These are phyloP conservation scores for Colletotrichum sp. DNA, from an alignment of 2,329 filamentous ascomycete species.

Conservation along the genomic window DNA sequence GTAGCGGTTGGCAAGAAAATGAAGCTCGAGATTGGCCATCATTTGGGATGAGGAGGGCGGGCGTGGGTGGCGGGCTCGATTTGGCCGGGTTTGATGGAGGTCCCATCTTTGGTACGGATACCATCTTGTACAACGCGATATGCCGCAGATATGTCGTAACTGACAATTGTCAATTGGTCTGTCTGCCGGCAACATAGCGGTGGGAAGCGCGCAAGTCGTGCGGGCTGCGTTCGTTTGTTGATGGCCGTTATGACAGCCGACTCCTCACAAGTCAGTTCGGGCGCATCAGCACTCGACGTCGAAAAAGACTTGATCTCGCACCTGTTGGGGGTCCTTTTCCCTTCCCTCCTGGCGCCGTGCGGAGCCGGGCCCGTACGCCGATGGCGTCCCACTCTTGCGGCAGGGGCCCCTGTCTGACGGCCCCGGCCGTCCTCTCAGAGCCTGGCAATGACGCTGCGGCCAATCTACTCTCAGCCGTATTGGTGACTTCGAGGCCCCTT, in stretches of 20 bases:
- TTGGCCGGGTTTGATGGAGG: background rate
- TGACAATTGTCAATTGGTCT: background rate
- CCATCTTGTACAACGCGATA: slow-evolving; percentile 10
- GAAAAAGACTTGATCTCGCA: slow-evolving; percentile 13
- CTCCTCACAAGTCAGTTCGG: background rate
- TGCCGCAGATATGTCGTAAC: background rate
- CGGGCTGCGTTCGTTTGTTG: background rate
- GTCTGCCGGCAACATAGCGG: background rate
- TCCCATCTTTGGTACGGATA: background rate
- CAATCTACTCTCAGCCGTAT: background rate
- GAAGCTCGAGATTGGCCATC: background rate
- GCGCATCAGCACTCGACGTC: background rate
- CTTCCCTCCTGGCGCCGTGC: background rate
- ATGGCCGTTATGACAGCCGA: background rate
- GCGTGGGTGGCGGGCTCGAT: background rate
- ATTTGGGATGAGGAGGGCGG: background rate
- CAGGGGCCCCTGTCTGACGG: background rate
- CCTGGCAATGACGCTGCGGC: background rate
- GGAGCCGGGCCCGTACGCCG: background rate
- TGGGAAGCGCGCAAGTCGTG: background rate
- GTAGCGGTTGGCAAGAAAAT: background rate
- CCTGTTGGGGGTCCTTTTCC: background rate
- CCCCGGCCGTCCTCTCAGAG: background rate
- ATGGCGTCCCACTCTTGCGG: background rate
- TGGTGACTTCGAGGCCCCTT: background rate